These are phyloP conservation scores for Gastrodia elata DNA, from an alignment of 106 monocot genomes.

Conservation along the genomic window DNA sequence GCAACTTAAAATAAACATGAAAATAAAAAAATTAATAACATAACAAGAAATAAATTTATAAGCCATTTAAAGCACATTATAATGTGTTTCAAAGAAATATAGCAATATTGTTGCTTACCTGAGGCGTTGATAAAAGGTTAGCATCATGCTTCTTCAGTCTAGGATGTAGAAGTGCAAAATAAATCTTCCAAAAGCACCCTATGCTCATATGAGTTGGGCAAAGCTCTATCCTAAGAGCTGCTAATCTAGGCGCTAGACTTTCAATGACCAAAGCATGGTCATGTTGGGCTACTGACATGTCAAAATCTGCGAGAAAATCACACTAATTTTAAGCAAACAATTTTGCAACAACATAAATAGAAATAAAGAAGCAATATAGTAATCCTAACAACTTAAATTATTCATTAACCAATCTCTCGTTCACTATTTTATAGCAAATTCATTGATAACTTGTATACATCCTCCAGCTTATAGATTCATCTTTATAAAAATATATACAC, in stretches of 20 bases:
- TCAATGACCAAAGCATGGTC: constrained; percentile 89
- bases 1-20: too few species aligned
- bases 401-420: too few species aligned
- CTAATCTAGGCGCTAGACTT: constrained; percentile 66
- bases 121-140: constrained; percentile 81
- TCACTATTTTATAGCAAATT: too few species aligned
- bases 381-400: too few species aligned
- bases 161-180: constrained; percentile 95
- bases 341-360: background rate
- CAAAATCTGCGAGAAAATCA: constrained; percentile 59
- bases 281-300: constrained; percentile 86
- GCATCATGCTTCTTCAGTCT: constrained; percentile 79
- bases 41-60: background rate
- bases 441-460: too few species aligned
- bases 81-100: background rate
- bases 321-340: background rate
- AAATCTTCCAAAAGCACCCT: constrained; percentile 98
- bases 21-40: too few species aligned
- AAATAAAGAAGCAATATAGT: too few species aligned
- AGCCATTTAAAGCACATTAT: background rate
- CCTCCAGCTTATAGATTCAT: too few species aligned
- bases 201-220: constrained; percentile 95
- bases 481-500: too few species aligned
- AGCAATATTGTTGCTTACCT: constrained; percentile 26
- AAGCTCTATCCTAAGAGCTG: constrained; percentile 85